These are phyloP conservation scores for Suhomyces anneliseae DNA, from an alignment of 1,139 yeast genomes.

Conservation along the genomic window DNA sequence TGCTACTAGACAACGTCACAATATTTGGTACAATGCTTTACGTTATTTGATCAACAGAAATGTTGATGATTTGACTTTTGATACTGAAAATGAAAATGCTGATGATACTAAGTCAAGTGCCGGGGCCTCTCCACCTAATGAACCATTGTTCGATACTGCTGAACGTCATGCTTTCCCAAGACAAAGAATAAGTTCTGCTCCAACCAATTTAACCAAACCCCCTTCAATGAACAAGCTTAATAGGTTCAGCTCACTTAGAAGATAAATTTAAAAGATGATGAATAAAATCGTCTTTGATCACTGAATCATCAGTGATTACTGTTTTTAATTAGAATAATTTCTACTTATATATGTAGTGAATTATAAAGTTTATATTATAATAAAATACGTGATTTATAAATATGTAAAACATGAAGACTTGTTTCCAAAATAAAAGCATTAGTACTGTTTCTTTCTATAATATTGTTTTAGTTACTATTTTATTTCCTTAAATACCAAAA, in stretches of 20 bases:
- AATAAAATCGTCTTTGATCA: too few relatives aligned
- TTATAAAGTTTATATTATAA: background rate
- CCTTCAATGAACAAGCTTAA: constrained; percentile 23
- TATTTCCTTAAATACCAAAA: too few relatives aligned
- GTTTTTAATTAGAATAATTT: background rate
- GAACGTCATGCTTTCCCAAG: constrained; percentile 37
- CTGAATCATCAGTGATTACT: too few relatives aligned
- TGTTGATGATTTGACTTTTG: constrained; percentile 58
- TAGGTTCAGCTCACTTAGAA: constrained; percentile 25
- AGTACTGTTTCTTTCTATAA: background rate
- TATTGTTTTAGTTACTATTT: background rate
- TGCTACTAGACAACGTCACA: constrained; percentile 83
- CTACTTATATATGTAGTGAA: background rate
- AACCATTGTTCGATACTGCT: constrained; percentile 20
- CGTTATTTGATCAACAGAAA: constrained; percentile 72
- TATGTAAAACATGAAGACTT: too few relatives aligned
- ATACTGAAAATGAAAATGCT: constrained; percentile 20
- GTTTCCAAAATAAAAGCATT: too few relatives aligned
- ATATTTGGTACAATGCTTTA: constrained; percentile 87
- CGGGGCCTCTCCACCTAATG: constrained; percentile 5
- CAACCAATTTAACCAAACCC: constrained; percentile 13
- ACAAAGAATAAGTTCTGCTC: constrained; percentile 27
- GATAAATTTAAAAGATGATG: constrained; percentile 6
- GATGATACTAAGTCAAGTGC: constrained; percentile 8
- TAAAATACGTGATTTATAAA: too few relatives aligned